A percentile compares a stretch with the other conserved stretches of the same genome.
Conservation (phyloP, 2,329 filamentous ascomycete genomes). For the Aureobasidium vineae region DNA sequence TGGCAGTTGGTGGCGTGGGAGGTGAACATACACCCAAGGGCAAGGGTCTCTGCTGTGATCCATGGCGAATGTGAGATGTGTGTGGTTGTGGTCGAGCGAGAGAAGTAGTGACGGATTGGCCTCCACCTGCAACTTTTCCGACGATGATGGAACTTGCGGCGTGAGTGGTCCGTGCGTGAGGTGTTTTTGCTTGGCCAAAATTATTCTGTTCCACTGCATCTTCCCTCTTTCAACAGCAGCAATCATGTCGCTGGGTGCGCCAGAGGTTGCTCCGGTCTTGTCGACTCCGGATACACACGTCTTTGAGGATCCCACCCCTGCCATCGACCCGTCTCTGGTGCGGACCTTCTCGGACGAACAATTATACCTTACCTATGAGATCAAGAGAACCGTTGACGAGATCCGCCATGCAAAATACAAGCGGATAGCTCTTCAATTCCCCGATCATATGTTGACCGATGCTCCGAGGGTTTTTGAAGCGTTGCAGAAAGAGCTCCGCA, state of each 20-base stretch:
- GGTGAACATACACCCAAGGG: slow-evolving; percentile 61
- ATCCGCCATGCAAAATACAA: slow-evolving; percentile 70
- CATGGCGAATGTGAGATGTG: slow-evolving; percentile 45
- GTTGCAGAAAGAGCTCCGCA: slow-evolving; percentile 53
- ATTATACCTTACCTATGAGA: slow-evolving; percentile 76
- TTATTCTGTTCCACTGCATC: not conserved
- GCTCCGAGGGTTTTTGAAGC: slow-evolving; percentile 74
- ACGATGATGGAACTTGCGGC: slow-evolving; percentile 22
- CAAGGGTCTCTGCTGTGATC: slow-evolving; percentile 97
- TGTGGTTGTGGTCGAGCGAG: not conserved
- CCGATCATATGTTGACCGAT: slow-evolving; percentile 87
- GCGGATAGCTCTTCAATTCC: slow-evolving; percentile 89
- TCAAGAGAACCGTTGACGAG: slow-evolving; percentile 72
- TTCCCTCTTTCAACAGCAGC: not conserved
- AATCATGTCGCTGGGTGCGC: slow-evolving; percentile 31
- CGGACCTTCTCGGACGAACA: slow-evolving; percentile 62
- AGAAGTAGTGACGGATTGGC: not conserved
- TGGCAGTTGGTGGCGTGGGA: too few relatives aligned
- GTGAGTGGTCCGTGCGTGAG: not conserved
- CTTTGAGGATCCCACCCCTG: slow-evolving; percentile 54
- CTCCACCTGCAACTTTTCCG: slow-evolving; percentile 3
- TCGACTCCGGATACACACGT: slow-evolving; percentile 63
- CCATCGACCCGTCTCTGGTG: slow-evolving; percentile 39
- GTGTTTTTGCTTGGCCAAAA: slow-evolving; percentile 7
- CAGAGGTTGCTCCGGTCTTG: slow-evolving; percentile 54